Base-by-base conservation (phyloP, 148 eudicot species). In the Oxyria digyna region DNA sequence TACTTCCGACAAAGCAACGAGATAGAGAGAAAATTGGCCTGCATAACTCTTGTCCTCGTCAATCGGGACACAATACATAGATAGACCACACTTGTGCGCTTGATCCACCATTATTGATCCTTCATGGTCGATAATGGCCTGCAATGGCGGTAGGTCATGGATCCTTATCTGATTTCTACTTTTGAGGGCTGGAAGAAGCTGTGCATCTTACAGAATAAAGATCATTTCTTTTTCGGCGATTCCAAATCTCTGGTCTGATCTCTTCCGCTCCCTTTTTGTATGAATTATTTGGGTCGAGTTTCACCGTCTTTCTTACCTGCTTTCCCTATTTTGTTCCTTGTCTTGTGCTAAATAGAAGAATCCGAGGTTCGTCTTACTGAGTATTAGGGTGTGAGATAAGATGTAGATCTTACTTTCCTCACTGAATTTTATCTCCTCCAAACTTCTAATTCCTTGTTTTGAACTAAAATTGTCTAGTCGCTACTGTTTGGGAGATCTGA, bases 401-500 rank as follows among this genome's bases (percentile, higher is more conserved):
- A 66, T 66, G 24, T 37, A 38, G 24, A 11, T 20, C 68, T 11
- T 41, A 24, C 48, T 41, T 31, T 38, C 15, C 32, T n/a, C 23
- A 14, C 48, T 67, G 50, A 42, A 42, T 67, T 23, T 43, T 24
- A 54, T 69, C 17, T 69, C 40, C 50, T 15, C 31, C 12, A 1
- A 42, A 27, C 20, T 68, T 42, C 1, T 68, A 3, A 12, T 2
- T 68, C 15, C 52, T 13, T 15, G 4, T 10, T 20, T 57, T 76
- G 42, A 46, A 1, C 23, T 46, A 18, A 46, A 46, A n/a, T 18
- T 46, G 52, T n/a, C 23, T 0, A 46, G 23, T 46, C 1, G 52
- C 52, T 17, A 46, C 52, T 38, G 3, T 38, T 5, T 33, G 8
- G 41, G 41, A 38, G 41, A 80, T 80, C 80, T 80, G 77, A 73